Conservation (phyloP, 805 yeast genomes). For the Saccharomycopsis amapae region DNA sequence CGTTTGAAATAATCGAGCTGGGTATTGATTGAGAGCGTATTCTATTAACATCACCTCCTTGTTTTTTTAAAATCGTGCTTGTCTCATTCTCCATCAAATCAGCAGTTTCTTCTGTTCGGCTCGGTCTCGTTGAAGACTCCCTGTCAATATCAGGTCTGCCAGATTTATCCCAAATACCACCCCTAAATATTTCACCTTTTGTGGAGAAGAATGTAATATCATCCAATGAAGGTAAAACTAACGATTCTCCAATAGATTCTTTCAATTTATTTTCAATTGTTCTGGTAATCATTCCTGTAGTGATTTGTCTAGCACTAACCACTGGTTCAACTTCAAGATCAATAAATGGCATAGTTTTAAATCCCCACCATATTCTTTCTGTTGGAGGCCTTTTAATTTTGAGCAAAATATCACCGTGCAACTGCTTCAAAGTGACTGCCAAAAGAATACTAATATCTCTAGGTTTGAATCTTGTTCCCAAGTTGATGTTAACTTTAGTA, state of each 20-base stretch:
- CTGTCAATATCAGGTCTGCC: conserved; percentile 20
- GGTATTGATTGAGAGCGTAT: conserved; percentile 4
- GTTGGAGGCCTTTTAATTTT: conserved; percentile 86
- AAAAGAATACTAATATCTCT: conserved; percentile 71
- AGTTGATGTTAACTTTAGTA: conserved; percentile 67
- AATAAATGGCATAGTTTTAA: conserved; percentile 69
- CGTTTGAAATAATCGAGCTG: not conserved
- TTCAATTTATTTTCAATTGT: conserved; percentile 70
- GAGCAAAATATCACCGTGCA: conserved; percentile 69
- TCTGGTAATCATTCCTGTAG: conserved; percentile 72
- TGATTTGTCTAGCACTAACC: conserved; percentile 77
- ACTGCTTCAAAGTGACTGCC: conserved; percentile 55
- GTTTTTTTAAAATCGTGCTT: not conserved
- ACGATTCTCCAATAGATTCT: conserved; percentile 69
- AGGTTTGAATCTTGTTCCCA: conserved; percentile 69
- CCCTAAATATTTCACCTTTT: conserved; percentile 65
- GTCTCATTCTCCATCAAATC: not conserved
- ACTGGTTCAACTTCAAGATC: conserved; percentile 80
- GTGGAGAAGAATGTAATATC: conserved; percentile 71
- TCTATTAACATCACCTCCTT: not conserved
- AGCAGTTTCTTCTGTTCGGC: not conserved
- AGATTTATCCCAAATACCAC: conserved; percentile 81
- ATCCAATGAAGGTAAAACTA: conserved; percentile 86
- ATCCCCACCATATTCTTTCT: conserved; percentile 84
- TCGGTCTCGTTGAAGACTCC: not conserved